Evolutionary conservation across 2,329 filamentous ascomycete genomes (phyloP), one percentile per base, ranked within the genome.

Genomic region (Emergomyces orientalis): DNA sequence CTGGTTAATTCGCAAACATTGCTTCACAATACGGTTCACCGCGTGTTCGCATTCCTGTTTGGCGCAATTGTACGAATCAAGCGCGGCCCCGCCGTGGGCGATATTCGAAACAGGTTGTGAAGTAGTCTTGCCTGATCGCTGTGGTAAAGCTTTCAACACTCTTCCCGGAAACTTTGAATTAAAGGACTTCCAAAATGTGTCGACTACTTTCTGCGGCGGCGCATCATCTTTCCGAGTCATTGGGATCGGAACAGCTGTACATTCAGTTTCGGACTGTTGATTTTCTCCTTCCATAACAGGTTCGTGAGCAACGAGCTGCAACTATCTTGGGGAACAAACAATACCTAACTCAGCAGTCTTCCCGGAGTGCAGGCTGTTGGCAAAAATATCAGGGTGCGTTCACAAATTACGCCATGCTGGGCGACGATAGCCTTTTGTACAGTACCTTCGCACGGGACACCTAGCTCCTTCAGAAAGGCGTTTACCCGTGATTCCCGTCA

Each of bases 1-100:
- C 70, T 91, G 88, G 74, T 96, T 96, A 63, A 91, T 80, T 9
- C 89, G 83, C 27, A 85, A 81, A 72, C 90, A 95, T 69, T 86
- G 83, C 63, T 78, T 79, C 37, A 82, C 79, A 62, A 86, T 86
- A 64, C 82, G 82, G 9, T 78, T 75, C 6, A 86, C 83, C 60
- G 84, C 82, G 62, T 82, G 83, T 61, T 79, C 81, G 75, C 90
- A 95, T 63, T 87, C 83, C 27, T 82, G 82, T 2, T 81, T 84
- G 0, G 89, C 90, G 68, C 90, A 84, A 61, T 90, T 85, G 70
- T 90, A 94, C 0, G 88, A 90, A 25, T 84, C 82, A 54, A 84
- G 79, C 0, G 85, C 84, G 64, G 82, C 84, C 61, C 83, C 80
- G 22, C 82, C 81, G 13, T 79, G 79, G 1, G 82, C 80, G 37